These are phyloP conservation scores for Fragaria ananassa DNA, from an alignment of 306 rosid genomes.

Conservation along the genomic window DNA sequence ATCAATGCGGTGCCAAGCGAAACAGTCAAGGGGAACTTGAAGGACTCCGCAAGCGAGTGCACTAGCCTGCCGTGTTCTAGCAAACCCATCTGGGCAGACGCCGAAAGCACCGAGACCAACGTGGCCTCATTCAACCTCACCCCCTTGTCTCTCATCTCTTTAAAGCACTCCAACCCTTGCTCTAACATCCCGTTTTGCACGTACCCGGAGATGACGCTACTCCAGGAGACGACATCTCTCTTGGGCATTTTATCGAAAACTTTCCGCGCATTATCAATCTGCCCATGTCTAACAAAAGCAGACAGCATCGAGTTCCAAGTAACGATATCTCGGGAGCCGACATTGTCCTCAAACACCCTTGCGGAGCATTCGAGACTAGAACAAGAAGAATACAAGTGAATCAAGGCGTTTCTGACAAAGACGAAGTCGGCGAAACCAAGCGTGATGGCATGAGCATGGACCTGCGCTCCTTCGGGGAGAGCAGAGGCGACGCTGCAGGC, in stretches of 20 bases:
- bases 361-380: slow-evolving; percentile 31
- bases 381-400: slow-evolving; percentile 52
- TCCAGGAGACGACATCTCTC: slow-evolving; percentile 77
- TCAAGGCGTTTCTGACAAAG: slow-evolving; percentile 61
- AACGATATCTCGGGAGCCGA: slow-evolving; percentile 46
- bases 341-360: slow-evolving; percentile 54
- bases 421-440: slow-evolving; percentile 48
- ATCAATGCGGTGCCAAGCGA: slow-evolving; percentile 59
- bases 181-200: slow-evolving; percentile 57
- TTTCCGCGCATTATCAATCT: slow-evolving; percentile 45
- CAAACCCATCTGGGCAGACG: slow-evolving; percentile 62
- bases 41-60: slow-evolving; percentile 47
- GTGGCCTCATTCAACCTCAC: slow-evolving; percentile 60
- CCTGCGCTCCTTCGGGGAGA: slow-evolving; percentile 42
- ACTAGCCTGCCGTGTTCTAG: slow-evolving; percentile 50
- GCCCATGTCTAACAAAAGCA: slow-evolving; percentile 46
- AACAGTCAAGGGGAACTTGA: slow-evolving; percentile 44
- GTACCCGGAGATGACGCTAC: slow-evolving; percentile 67
- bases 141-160: slow-evolving; percentile 43
- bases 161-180: slow-evolving; percentile 59
- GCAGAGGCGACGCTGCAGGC: slow-evolving; percentile 50
- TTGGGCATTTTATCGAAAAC: slow-evolving; percentile 64
- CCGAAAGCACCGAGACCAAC: slow-evolving; percentile 55
- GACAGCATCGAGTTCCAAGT: slow-evolving; percentile 72
- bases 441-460: slow-evolving; percentile 53